phyloP scores from a whole-genome alignment of 2,329 filamentous ascomycete genomes.

The Penicillium sp. region DNA sequence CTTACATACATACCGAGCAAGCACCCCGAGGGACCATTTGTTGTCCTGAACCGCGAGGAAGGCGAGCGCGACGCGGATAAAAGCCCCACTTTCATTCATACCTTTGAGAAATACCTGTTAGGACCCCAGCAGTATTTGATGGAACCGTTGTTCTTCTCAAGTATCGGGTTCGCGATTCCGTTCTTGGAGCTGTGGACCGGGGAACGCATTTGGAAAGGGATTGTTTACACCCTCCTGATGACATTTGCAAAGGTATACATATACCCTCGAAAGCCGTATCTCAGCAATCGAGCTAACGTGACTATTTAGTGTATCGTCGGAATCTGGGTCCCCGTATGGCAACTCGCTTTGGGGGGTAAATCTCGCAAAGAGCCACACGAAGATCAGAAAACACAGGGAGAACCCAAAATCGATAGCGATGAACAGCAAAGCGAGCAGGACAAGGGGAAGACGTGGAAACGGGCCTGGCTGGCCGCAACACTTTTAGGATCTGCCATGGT shows the following conservation, averaged over 20 bases:
- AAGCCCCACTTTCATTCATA: constrained; percentile 34
- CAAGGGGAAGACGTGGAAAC: constrained; percentile 1
- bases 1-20: constrained; percentile 33
- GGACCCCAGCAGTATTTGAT: constrained; percentile 30
- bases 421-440: background rate
- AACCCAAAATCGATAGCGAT: background rate
- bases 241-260: constrained; percentile 22
- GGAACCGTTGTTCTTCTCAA: constrained; percentile 28
- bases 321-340: constrained; percentile 23
- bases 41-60: constrained; percentile 29
- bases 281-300: background rate
- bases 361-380: background rate
- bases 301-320: constrained; percentile 22
- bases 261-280: accelerated
- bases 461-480: constrained; percentile 18
- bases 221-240: constrained; percentile 27
- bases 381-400: background rate
- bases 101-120: constrained; percentile 33
- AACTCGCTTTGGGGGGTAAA: background rate
- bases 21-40: constrained; percentile 31
- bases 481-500: constrained; percentile 29
- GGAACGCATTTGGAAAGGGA: constrained; percentile 26
- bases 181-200: constrained; percentile 29
- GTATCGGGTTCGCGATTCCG: constrained; percentile 28
- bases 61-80: constrained; percentile 28